phyloP scores from a whole-genome alignment of 208 protist species.

The Crithidia thermophila region DNA sequence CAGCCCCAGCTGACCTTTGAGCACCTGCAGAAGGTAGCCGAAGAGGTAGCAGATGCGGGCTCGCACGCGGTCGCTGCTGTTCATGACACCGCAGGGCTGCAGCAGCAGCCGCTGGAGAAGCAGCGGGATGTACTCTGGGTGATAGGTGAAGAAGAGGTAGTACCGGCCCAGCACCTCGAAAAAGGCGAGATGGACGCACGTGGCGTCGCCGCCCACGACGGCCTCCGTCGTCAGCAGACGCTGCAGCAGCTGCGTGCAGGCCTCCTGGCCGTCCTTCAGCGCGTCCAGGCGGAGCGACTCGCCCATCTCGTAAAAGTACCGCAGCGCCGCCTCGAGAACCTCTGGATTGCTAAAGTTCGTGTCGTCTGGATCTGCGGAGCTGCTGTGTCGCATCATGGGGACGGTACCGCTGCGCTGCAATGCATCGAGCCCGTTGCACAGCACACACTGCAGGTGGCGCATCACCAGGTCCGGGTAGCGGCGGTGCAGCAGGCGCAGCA shows the following conservation, averaged over 20 bases:
- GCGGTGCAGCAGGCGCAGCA: constrained; percentile 66
- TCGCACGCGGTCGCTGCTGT: constrained; percentile 55
- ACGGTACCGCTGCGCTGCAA: constrained; percentile 10
- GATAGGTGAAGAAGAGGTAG: constrained; percentile 67
- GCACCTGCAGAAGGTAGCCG: constrained; percentile 61
- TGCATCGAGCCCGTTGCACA: constrained; percentile 12
- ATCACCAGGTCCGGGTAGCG: constrained; percentile 49
- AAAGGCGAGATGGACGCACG: constrained; percentile 71
- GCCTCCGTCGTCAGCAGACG: constrained; percentile 49
- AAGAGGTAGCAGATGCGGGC: constrained; percentile 76
- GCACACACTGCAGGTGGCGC: constrained; percentile 46
- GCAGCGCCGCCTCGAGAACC: constrained; percentile 65
- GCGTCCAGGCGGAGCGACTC: constrained; percentile 61
- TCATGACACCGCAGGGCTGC: constrained; percentile 65
- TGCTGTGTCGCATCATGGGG: not conserved
- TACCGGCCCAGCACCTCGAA: constrained; percentile 83
- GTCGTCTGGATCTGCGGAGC: not conserved
- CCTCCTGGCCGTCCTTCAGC: constrained; percentile 39
- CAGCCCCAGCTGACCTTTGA: constrained; percentile 38
- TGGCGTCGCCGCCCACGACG: constrained; percentile 29
- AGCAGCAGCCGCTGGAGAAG: constrained; percentile 75
- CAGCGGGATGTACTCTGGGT: constrained; percentile 52
- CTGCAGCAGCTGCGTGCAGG: constrained; percentile 52
- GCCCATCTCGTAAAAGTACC: constrained; percentile 80
- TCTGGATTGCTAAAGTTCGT: constrained; percentile 41